Evolutionary conservation across 2,329 filamentous ascomycete species (phyloP).

Genomic region (Paracamarosporium sp.): DNA sequence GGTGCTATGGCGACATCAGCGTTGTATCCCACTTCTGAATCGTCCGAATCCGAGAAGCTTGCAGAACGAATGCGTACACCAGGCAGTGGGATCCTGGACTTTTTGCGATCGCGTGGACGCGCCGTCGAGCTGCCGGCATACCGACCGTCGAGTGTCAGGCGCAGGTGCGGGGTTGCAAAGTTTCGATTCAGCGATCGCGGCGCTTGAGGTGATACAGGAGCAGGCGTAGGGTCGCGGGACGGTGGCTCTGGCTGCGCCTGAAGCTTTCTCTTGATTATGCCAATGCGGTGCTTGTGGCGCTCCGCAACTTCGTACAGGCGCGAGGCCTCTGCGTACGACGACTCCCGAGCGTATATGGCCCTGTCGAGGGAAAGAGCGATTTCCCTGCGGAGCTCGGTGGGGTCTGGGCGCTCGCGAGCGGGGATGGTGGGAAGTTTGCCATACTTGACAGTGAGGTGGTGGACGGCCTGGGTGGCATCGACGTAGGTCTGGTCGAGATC

Average conservation of each 20-base stretch:
- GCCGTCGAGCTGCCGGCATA: slow-evolving; percentile 24
- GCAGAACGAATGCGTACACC: slow-evolving; percentile 20
- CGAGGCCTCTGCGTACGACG: slow-evolving; percentile 62
- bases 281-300: slow-evolving; percentile 63
- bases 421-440: slow-evolving; percentile 59
- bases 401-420: slow-evolving; percentile 57
- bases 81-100: slow-evolving; percentile 20
- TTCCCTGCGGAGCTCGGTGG: slow-evolving; percentile 59
- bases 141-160: slow-evolving; percentile 35
- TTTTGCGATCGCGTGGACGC: slow-evolving; percentile 32
- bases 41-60: slow-evolving; percentile 25
- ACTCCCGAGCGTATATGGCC: slow-evolving; percentile 63
- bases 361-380: slow-evolving; percentile 64
- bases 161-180: slow-evolving; percentile 35
- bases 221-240: slow-evolving; percentile 66
- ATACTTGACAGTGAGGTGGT: slow-evolving; percentile 57
- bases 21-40: slow-evolving; percentile 24
- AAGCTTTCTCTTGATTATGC: slow-evolving; percentile 67
- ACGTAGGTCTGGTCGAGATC: slow-evolving; percentile 56
- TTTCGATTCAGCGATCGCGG: slow-evolving; percentile 46
- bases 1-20: slow-evolving; percentile 23
- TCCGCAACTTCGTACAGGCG: slow-evolving; percentile 64
- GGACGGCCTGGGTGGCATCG: slow-evolving; percentile 52
- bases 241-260: slow-evolving; percentile 66
- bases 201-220: slow-evolving; percentile 50